Conservation (phyloP, 495 filamentous ascomycete genomes). For the Penicillium soppii region DNA sequence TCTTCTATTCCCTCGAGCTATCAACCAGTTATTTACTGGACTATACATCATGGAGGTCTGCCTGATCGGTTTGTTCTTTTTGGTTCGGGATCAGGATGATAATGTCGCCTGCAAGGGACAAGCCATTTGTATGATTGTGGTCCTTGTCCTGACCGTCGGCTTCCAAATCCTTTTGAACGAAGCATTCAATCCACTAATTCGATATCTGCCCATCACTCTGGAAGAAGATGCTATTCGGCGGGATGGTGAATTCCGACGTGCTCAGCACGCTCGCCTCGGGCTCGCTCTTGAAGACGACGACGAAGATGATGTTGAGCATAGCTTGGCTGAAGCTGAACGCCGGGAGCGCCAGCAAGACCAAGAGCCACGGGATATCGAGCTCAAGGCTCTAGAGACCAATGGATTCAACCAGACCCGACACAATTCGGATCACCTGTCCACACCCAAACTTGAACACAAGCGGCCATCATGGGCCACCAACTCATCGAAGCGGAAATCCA, state of each 20-base stretch:
- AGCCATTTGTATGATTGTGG: conserved; percentile 85
- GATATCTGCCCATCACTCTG: conserved; percentile 89
- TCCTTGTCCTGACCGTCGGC: conserved; percentile 65
- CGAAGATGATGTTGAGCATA: conserved; percentile 41
- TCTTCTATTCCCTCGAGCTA: conserved; percentile 84
- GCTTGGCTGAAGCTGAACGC: conserved; percentile 42
- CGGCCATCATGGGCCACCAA: conserved; percentile 43
- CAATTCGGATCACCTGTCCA: conserved; percentile 13
- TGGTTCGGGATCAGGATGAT: conserved; percentile 63
- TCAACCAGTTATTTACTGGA: conserved; percentile 95
- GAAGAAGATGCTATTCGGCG: conserved; percentile 90
- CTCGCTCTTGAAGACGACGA: conserved; percentile 41
- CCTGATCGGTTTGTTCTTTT: conserved; percentile 87
- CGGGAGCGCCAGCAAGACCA: conserved; percentile 35
- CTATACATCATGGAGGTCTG: conserved; percentile 94
- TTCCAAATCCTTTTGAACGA: conserved; percentile 81
- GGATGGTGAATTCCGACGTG: conserved; percentile 82
- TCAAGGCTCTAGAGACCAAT: conserved; percentile 49
- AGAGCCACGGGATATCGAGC: conserved; percentile 58
- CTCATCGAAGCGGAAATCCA: conserved; percentile 41
- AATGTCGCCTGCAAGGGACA: conserved; percentile 70
- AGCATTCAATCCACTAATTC: conserved; percentile 83
- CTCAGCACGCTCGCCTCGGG: conserved; percentile 61
- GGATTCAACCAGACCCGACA: conserved; percentile 17
- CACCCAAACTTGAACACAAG: conserved; percentile 20